A percentile compares a stretch with the other conserved stretches of the same genome.
Conservation (phyloP, 352 stramenopile species). For the Pythium rhizo-oryzae region DNA sequence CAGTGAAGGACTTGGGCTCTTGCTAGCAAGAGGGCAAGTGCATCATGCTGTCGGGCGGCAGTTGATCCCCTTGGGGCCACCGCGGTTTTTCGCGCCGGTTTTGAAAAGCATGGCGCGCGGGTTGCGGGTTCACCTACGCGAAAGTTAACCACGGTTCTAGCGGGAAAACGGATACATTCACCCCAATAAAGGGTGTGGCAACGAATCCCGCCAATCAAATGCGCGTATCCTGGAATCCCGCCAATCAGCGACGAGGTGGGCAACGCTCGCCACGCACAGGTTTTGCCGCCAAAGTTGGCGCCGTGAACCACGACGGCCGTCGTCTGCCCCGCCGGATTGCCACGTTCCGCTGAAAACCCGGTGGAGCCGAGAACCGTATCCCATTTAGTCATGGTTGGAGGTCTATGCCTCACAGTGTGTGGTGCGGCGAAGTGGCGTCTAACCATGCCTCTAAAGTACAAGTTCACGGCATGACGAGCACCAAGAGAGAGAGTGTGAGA, state of each 20-base stretch:
- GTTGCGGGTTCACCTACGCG: background rate
- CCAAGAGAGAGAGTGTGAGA: too few species aligned
- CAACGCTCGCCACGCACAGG: background rate
- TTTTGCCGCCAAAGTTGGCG: conserved; percentile 12
- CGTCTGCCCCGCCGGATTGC: too few species aligned
- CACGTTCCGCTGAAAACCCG: too few species aligned
- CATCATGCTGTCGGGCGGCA: background rate
- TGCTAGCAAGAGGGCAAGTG: conserved; percentile 30
- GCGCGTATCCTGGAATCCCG: conserved; percentile 27
- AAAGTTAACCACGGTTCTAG: conserved; percentile 12
- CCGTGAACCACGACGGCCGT: too few species aligned
- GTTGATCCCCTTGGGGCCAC: background rate
- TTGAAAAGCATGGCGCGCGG: conserved; percentile 13
- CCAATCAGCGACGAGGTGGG: conserved; percentile 35
- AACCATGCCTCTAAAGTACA: too few species aligned
- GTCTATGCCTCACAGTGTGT: too few species aligned
- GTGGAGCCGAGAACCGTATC: too few species aligned
- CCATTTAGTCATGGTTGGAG: too few species aligned
- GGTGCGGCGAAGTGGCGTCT: too few species aligned
- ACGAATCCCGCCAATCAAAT: conserved; percentile 36
- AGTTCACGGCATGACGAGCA: too few species aligned
- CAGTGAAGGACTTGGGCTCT: conserved; percentile 14
- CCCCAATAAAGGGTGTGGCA: background rate
- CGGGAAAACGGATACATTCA: conserved; percentile 6
- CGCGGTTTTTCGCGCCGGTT: conserved; percentile 24